Base-by-base conservation (phyloP, 495 filamentous ascomycete species). In the Talaromyces adpressus region DNA sequence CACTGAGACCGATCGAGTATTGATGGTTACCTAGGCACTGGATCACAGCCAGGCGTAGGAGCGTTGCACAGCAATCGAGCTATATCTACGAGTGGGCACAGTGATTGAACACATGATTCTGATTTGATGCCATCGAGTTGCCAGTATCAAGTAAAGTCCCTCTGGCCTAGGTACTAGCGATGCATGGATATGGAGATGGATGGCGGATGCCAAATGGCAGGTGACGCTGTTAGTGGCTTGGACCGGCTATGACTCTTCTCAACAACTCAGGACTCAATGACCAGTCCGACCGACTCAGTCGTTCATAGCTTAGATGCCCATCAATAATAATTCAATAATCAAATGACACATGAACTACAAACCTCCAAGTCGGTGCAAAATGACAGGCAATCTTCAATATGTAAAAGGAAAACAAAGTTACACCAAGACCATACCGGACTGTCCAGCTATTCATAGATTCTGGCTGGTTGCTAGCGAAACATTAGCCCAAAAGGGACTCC, bases 141-240 rank as follows among this genome's bases (percentile, higher is more conserved):
- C 18, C n/a, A 49, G 45, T 20, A 18, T 49, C 18, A 20, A 49
- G n/a, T 12, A 20, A 47, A 18, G 5, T 39, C 27, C 41, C 4
- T 32, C 41, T 47, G 41, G 30, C 32, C 9, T 36, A 36, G 32
- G 2, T 20, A 49, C 45, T 49, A 49, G 45, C 45, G 18, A 49
- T 20, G 45, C 45, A 49, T 41, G 36, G 36, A 41, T 49, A 49
- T 49, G 45, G 45, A 41, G 14, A 41, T 41, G 36, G 45, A 49
- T 20, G 45, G 45, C 18, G 51, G 51, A 29, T 54, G 51, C 51
- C 23, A 29, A 14, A 29, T 54, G 51, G 51, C 51, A 54, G 25
- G 51, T 54, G 51, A 54, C 51, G 51, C 23, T 29, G 51, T n/a
- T 49, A 49, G 45, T 54, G 51, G 51, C 51, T 54, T 23, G 51